Evolutionary conservation across 164 flowering plant genomes (phyloP), one percentile per base, ranked within the genome.

Genomic region (Dillenia suffruticosa): DNA sequence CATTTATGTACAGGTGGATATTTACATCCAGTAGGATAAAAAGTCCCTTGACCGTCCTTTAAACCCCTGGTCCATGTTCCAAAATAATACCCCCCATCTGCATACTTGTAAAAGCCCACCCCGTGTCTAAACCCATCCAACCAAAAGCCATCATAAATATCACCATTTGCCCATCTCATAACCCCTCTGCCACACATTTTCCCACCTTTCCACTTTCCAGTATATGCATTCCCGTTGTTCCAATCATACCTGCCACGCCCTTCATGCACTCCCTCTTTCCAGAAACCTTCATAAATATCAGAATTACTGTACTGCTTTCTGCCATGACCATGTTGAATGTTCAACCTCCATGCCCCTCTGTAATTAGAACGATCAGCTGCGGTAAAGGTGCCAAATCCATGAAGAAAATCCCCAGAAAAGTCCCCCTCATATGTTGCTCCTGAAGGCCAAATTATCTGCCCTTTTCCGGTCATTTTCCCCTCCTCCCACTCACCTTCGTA

Each of bases 401-500:
- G 93, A 70, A 89, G 80, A 72, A 78, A 84, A 57, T 89, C 87
- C 9, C 93, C 90, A 51, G 91, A 82, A 53, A 94, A 77, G 48
- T 91, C 95, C 63, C 98, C 97, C 53, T 81, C 89, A 64, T 89
- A 94, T 24, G 68, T 68, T 49, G 82, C 81, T 50, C 92, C 86
- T 5, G 98, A 77, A 12, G 79, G 22, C 98, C 98, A 94, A 40
- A 49, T 26, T 14, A 89, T 74, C 63, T 54, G 61, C 48, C 97
- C 98, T 72, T 79, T 84, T 48, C 97, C 98, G 2, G 86, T 74
- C 86, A 84, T 87, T 73, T 76, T 84, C 9, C 97, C 96, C 24
- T 68, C 80, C 59, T 79, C 89, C 98, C 98, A 94, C 19, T 83
- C 82, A 64, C 98, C 98, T 47, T 86, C 91, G 67, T 89, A 94